Percentiles rank a stretch among this genome's conserved stretches.
Evolutionary conservation across 768 basidiomycete species (phyloP).

Genomic region (Myochromella boudieri): DNA sequence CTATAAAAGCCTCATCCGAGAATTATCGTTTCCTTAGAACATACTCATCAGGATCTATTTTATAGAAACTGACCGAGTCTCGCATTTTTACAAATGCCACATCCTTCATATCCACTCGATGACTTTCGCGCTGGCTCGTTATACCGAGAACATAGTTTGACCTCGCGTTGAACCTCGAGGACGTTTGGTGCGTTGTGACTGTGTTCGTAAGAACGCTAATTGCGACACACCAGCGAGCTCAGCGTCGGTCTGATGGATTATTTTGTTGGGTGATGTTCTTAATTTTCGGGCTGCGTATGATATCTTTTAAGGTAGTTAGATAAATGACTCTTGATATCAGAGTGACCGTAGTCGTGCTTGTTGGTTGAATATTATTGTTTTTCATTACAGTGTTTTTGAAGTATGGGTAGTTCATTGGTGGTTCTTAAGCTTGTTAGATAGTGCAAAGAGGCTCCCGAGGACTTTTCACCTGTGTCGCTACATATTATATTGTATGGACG

Average conservation of each 20-base stretch:
- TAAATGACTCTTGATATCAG: no score
- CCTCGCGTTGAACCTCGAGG: constrained; percentile 11
- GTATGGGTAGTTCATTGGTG: no score
- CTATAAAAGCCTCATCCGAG: constrained; percentile 8
- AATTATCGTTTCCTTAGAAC: constrained; percentile 9
- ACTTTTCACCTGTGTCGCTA: no score
- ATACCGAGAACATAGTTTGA: constrained; percentile 14
- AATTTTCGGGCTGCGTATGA: neutral
- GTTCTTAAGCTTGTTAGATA: no score
- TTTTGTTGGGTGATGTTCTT: neutral
- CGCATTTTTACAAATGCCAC: constrained; percentile 18
- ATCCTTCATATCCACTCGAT: constrained; percentile 18
- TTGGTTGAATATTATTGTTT: no score
- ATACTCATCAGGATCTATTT: constrained; percentile 18
- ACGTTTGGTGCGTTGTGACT: constrained; percentile 9
- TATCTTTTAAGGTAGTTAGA: neutral
- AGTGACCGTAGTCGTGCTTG: no score
- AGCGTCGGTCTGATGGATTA: constrained; percentile 11
- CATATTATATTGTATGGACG: no score
- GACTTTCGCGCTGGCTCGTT: constrained; percentile 15
- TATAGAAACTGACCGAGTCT: constrained; percentile 18
- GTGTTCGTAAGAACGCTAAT: constrained; percentile 6
- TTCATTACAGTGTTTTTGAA: no score
- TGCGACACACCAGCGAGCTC: constrained; percentile 6
- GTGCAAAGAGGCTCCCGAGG: no score